Base-by-base conservation (phyloP, 345 rosid genomes). In the Lumnitzera racemosa region DNA sequence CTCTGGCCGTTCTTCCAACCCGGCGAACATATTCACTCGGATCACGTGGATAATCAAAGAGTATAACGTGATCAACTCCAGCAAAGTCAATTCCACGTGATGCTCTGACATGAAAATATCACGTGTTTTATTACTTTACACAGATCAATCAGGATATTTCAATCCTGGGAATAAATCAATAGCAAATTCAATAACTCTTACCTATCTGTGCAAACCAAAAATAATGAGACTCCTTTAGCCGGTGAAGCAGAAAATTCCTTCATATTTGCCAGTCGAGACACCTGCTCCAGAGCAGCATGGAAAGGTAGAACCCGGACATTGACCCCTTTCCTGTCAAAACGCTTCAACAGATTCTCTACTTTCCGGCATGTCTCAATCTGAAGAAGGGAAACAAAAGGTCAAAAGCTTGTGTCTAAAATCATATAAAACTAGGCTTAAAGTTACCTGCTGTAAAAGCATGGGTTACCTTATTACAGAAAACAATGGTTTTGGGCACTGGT, bases 291-390 rank as follows among this genome's bases (percentile, higher is more conserved):
- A 49, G 98, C 96, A 61, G 98, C 85, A 68, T 92, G 96, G 64
- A 87, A 92, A 53, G 96, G 90, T 46, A 92, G 76, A 62, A 89
- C 86, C 55, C 68, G 80, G 51, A 77, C 52, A 27, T 50, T 70
- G 55, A 70, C 53, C 63, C 74, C 96, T 65, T 80, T 85, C 67
- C 94, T 82, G 56, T 92, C 96, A 58, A 76, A 61, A 47, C 96
- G 80, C 76, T 82, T 92, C 54, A 89, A 72, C 61, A 74, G 75
- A 70, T 89, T 92, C 88, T 92, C 96, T 27, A 92, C 91, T 77
- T 92, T 87, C 74, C 98, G 82, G 78, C 98, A 92, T 55, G 98
- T 87, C 77, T 92, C 98, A 43, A 89, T 87, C 96, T 89, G 85
- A 48, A 61, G 47, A 66, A 61, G 56, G 29, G 41, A 48, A 58